Evolutionary conservation across 192 early-diverging fungal species (phyloP), one percentile per base, ranked within the genome.

Genomic region (Coemansia sp.): DNA sequence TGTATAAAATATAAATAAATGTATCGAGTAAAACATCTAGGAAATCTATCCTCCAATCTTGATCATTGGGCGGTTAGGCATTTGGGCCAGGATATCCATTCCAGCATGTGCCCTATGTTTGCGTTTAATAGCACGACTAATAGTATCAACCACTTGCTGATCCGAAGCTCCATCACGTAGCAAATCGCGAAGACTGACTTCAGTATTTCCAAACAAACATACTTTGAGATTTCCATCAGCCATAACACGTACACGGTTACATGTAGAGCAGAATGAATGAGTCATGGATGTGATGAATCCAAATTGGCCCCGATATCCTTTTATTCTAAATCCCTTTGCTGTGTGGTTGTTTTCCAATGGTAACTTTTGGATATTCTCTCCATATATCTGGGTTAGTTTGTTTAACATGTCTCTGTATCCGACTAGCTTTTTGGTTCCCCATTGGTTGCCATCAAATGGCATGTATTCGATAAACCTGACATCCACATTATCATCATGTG

Each of bases 211-310:
- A 83, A 98, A 98, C 19, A 98, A 58, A 46, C 95, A 97, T 9
- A 83, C 84, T 61, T 98, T 98, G 47, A 98, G 65, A 55, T 91
- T 94, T 4, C 95, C 95, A 61, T 98, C 93, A 2, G 95, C 92
- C 17, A 93, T 84, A 33, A 98, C 80, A 7, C 95, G 86, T 29
- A 98, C 69, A 15, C 95, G 84, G 60, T 94, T 96, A 65, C 95
- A 98, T 1, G 93, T 89, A 4, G 85, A 80, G 75, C 94, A 98
- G 50, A 98, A 98, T 47, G 95, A 89, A 30, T 94, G 84, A n/a
- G 92, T 91, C 95, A 98, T 98, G 2, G 92, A 94, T 3, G 92
- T 93, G 43, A 98, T 96, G 60, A 96, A 98, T 0, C 96, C 96
- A 70, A 98, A 85, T 64, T 87, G 82, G n/a, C 94, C 94, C 19